Conservation (phyloP, 139 green algal genomes). For the Micractinium sp. region DNA sequence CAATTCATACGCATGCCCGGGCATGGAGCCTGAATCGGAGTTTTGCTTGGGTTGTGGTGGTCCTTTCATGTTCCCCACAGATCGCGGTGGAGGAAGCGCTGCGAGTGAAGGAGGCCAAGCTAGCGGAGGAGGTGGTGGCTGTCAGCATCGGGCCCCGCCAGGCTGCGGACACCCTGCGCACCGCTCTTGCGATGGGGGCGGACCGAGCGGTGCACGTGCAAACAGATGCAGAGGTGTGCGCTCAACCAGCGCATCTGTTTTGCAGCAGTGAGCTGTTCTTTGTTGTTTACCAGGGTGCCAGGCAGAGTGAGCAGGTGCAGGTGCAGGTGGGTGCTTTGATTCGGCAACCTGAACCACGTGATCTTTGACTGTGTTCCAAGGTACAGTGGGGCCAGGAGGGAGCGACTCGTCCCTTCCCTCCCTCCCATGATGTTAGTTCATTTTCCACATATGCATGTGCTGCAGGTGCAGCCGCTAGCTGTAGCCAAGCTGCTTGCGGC, state of each 20-base stretch:
- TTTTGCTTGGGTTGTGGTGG: too few species aligned
- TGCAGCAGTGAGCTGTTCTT: background rate
- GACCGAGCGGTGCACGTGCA: conserved; percentile 86
- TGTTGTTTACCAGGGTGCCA: background rate
- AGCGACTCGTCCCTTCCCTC: background rate
- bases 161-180: conserved; percentile 86
- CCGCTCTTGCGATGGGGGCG: conserved; percentile 90
- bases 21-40: too few species aligned
- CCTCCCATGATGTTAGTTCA: too few species aligned
- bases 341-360: too few species aligned
- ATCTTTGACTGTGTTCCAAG: too few species aligned
- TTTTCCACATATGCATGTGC: too few species aligned
- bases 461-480: conserved; percentile 73
- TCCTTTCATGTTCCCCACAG: background rate
- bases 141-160: conserved; percentile 81
- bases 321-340: too few species aligned
- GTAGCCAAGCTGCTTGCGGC: conserved; percentile 84
- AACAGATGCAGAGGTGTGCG: conserved; percentile 1
- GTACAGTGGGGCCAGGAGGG: too few species aligned
- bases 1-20: too few species aligned
- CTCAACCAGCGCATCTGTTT: too few species aligned
- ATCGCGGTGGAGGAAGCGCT: conserved; percentile 81
- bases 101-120: conserved; percentile 78
- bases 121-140: conserved; percentile 84
- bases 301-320: background rate